Evolutionary conservation across 768 basidiomycete species (phyloP), one percentile per base, ranked within the genome.

Genomic region (Russula sp.): DNA sequence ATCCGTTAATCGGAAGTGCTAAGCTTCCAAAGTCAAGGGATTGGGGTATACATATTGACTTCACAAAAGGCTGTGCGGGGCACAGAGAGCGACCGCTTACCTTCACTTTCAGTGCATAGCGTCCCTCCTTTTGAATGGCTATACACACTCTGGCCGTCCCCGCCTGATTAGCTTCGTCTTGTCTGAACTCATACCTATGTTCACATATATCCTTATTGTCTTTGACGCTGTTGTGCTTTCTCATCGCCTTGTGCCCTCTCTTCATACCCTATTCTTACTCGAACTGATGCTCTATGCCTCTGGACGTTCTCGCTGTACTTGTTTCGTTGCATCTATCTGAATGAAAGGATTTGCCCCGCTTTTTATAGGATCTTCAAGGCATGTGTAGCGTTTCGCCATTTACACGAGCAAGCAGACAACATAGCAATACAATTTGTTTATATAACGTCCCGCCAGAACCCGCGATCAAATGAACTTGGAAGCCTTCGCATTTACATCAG

Each of bases 391-490:
- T 34, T 13, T 13, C 20, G 14, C 6, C 22, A 37, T 58, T 44
- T 40, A 47, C 48, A 32, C 6, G 1, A 9, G 13, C 6, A 52
- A 51, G 34, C 11, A 34, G 13, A 50, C 49, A 50, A 10, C 50
- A 34, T 51, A 8, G 14, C 14, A 13, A 10, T n/a, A 31, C 31
- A 51, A 16, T 32, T 51, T 27, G 49, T 1, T 10, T 5, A 48
- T 22, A 0, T 47, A 5, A 8, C 45, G 20, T 20, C 8, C 20
- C 2, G 22, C 22, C 22, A 27, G 22, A 27, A 2, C 22, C 27
- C 10, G 27, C 13, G 7, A 55, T 64, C 63, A 64, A 13, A 39
- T n/a, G 31, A 64, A 55, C 22, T 59, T 64, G 31, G 63, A 64
- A 18, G 63, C 63, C 63, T 64, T 39, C 48, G 31, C 22, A 55